Evolutionary conservation across 495 filamentous ascomycete genomes (phyloP), one percentile per base, ranked within the genome.

Genomic region (Penicillium silybi): DNA sequence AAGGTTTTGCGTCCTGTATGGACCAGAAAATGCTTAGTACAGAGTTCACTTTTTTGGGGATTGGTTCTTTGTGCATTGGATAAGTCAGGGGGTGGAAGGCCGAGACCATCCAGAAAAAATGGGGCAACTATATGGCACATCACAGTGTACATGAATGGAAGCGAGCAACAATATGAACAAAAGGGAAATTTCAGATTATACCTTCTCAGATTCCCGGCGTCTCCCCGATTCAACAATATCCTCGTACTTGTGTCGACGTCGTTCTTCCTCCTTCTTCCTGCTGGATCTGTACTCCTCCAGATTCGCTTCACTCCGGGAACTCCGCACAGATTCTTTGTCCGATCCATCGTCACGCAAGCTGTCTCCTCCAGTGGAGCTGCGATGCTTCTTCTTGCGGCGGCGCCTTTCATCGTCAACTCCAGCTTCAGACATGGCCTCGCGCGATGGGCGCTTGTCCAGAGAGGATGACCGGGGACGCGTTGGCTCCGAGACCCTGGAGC

Each of bases 131-230:
- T 58, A 62, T 66, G 59, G 61, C 55, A 66, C 54, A 65, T 65
- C 57, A 53, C 38, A 54, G 50, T 58, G 64, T 67, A 65, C 57
- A 65, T 45, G n/a, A n/a, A n/a, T n/a, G n/a, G 27, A 50, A 56
- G 38, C 19, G 26, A 39, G 45, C 20, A 47, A 61, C 52, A 66
- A 63, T 57, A 70, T 53, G 46, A 57, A 60, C 40, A 52, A 58
- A 62, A 61, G 60, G 58, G 54, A 64, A 62, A 66, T 55, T 47
- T 66, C 64, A 70, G 52, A 64, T 65, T 73, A 75, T 77, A 77
- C 73, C 73, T 77, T 77, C 65, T 69, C 68, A 62, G 59, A 66
- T 41, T 61, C 58, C 59, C 60, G 52, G 48, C 55, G 53, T 35
- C 57, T 63, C 49, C 67, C 67, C 23, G 61, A 67, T 17, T 69